Conservation (phyloP, 805 yeast species). For the Wickerhamiella brachini region DNA sequence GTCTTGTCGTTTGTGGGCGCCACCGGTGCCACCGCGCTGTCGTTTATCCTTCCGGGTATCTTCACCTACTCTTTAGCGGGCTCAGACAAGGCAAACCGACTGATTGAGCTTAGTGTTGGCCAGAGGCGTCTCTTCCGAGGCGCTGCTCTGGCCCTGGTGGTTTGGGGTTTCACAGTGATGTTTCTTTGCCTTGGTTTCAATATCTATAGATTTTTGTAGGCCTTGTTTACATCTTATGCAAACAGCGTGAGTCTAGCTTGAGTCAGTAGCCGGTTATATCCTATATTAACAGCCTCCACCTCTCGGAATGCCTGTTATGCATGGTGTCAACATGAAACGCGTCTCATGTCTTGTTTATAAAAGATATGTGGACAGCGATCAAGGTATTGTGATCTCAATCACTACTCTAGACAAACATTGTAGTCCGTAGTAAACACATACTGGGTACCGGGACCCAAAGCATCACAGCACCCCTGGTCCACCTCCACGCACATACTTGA, state of each 20-base stretch:
- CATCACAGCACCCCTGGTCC: background rate
- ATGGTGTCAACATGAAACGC: background rate
- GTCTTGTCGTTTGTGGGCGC: conserved; percentile 84
- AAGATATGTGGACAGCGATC: background rate
- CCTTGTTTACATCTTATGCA: too few species aligned
- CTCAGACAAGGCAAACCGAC: conserved; percentile 11
- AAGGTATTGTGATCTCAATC: too few species aligned
- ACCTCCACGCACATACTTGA: background rate
- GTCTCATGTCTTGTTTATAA: background rate
- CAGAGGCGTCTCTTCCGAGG: conserved; percentile 16
- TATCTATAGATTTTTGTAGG: conserved; percentile 8
- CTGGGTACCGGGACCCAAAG: too few species aligned
- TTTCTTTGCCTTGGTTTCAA: conserved; percentile 40
- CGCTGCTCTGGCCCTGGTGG: conserved; percentile 40
- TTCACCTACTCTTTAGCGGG: conserved; percentile 66
- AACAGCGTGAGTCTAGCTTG: too few species aligned
- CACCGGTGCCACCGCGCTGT: conserved; percentile 84
- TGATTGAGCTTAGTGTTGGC: conserved; percentile 4
- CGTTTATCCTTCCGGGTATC: conserved; percentile 79
- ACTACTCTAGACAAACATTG: too few species aligned
- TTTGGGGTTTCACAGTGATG: conserved; percentile 66
- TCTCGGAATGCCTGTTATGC: background rate
- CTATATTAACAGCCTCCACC: background rate
- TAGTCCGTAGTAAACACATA: too few species aligned
- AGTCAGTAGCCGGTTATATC: too few species aligned